phyloP scores from a whole-genome alignment of 179 eudicot species.

The Carnegiea gigantea region DNA sequence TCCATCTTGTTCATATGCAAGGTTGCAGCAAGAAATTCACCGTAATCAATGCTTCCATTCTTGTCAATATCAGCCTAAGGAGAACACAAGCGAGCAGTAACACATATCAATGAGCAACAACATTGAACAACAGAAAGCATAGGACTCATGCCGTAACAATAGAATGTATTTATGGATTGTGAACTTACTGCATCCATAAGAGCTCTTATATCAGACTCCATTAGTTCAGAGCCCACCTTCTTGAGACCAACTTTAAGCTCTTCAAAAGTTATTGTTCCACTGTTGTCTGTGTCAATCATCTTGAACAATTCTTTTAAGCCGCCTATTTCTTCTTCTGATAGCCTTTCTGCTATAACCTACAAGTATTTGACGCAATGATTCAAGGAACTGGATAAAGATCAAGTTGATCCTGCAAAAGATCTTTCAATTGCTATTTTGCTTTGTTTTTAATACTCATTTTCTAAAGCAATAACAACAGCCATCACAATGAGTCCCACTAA shows the following conservation, averaged over 20 bases:
- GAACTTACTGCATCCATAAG: constrained; percentile 81
- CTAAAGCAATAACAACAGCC: too few species aligned
- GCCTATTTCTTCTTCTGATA: constrained; percentile 98
- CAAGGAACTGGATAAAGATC: constrained; percentile 3
- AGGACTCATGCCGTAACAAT: neutral
- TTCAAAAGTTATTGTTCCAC: constrained; percentile 87
- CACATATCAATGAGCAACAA: neutral
- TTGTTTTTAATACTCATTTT: too few species aligned
- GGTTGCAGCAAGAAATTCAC: constrained; percentile 93
- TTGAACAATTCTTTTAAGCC: constrained; percentile 80
- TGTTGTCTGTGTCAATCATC: constrained; percentile 90
- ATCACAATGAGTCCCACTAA: too few species aligned
- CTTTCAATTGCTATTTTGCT: neutral
- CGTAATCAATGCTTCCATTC: constrained; percentile 89
- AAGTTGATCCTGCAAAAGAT: neutral
- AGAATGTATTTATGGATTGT: neutral
- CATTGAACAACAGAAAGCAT: neutral
- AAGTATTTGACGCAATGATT: constrained; percentile 11
- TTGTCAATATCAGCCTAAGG: constrained; percentile 90
- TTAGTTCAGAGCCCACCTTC: constrained; percentile 77
- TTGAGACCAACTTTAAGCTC: constrained; percentile 78
- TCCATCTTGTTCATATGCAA: constrained; percentile 91
- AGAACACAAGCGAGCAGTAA: neutral
- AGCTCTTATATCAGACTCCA: constrained; percentile 79
- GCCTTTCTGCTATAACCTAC: constrained; percentile 93